phyloP scores from a whole-genome alignment of 495 filamentous ascomycete genomes.

The Neurospora terricola region DNA sequence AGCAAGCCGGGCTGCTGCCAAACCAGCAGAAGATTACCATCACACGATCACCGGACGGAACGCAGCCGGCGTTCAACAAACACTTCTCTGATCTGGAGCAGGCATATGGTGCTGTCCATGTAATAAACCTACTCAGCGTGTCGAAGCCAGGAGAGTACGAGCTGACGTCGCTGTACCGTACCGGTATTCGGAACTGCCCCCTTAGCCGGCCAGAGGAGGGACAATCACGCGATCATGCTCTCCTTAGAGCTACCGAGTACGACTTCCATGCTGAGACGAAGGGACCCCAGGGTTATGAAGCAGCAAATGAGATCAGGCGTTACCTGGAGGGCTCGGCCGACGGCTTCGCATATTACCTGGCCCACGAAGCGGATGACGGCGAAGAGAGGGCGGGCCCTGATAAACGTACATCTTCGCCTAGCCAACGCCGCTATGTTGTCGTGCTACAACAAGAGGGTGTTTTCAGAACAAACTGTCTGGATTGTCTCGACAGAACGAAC shows the following conservation, averaged over 20 bases:
- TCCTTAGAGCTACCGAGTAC: slow-evolving; percentile 73
- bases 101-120: slow-evolving; percentile 79
- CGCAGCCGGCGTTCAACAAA: slow-evolving; percentile 89
- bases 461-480: slow-evolving; percentile 91
- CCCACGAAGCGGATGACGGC: slow-evolving; percentile 54
- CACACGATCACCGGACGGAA: slow-evolving; percentile 81
- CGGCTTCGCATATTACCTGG: slow-evolving; percentile 81
- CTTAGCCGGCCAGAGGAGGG: slow-evolving; percentile 42
- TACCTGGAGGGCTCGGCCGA: slow-evolving; percentile 68
- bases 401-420: slow-evolving; percentile 9
- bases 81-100: slow-evolving; percentile 78
- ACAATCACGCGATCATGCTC: slow-evolving; percentile 48
- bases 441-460: slow-evolving; percentile 87
- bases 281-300: slow-evolving; percentile 78
- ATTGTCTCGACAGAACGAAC: slow-evolving; percentile 94
- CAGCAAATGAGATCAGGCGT: slow-evolving; percentile 64
- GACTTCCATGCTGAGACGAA: slow-evolving; percentile 94
- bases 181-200: slow-evolving; percentile 61
- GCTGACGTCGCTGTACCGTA: slow-evolving; percentile 64
- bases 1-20: slow-evolving; percentile 74
- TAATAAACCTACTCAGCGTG: slow-evolving; percentile 85
- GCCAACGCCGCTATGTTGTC: slow-evolving; percentile 45
- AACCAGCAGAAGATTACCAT: slow-evolving; percentile 92
- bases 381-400: slow-evolving; percentile 7
- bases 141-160: slow-evolving; percentile 76